Evolutionary conservation across 2,329 filamentous ascomycete genomes (phyloP), one percentile per base, ranked within the genome.

Genomic region (Verticillium klebahnii): DNA sequence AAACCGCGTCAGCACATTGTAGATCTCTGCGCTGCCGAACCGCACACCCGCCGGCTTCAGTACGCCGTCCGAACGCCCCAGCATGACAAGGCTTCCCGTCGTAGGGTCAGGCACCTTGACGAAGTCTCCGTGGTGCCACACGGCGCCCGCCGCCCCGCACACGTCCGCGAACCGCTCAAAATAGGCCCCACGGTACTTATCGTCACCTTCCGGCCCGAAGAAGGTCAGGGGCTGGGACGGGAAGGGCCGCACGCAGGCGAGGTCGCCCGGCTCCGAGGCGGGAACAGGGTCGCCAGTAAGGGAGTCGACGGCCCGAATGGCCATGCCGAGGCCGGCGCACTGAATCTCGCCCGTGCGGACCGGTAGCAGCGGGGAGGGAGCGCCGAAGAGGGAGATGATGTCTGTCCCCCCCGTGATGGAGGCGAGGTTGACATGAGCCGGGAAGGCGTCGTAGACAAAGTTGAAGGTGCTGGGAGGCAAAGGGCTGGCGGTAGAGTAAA

Each of bases 111-210:
- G 74, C 39, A 88, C 82, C 50, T 82, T 80, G 37, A 97, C 86
- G 71, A 97, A 98, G 75, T 99, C 95, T 34, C 94, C 94, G 71
- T 99, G 94, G 71, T 97, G 93, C 95, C 95, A 98, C 15, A 92
- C 82, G 1, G 78, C 72, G 3, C 76, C 77, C 31, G 68, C 63
- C 12, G 63, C 70, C 14, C 71, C 76, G 63, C 75, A 77, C 11
- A 77, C 68, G 61, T 76, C 68, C 0, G 82, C 78, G 72, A 97
- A 98, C 7, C 88, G 85, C 64, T 95, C 91, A 70, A 99, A 99
- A 75, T 99, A 99, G 61, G 89, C 91, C 34, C 85, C 84, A 57
- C 82, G 81, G 76, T 98, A 98, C 74, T 93, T 93, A n/a, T 80
- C 82, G 45, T 88, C 84, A 37, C 91, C 91, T 1, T 81, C 81